Conservation (phyloP, 768 basidiomycete genomes). For the Xerocomellus intermedius region DNA sequence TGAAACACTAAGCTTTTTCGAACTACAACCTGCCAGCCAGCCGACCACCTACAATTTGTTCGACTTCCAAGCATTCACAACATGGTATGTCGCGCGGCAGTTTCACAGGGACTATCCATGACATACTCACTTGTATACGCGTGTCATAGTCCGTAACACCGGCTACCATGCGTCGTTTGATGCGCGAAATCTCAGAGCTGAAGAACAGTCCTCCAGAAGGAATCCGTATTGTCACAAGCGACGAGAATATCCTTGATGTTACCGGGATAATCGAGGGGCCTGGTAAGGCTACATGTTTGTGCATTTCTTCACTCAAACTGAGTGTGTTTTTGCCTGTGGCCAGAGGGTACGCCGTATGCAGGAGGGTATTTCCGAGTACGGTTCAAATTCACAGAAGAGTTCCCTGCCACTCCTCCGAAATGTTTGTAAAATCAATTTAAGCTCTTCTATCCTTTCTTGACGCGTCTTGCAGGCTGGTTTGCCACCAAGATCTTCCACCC, state of each 20-base stretch:
- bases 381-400: conserved; percentile 92
- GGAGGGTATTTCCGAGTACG: conserved; percentile 72
- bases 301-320: conserved; percentile 1
- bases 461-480: conserved; percentile 66
- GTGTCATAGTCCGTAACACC: conserved; percentile 41
- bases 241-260: conserved; percentile 87
- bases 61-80: conserved; percentile 3
- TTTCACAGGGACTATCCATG: not conserved
- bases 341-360: conserved; percentile 67
- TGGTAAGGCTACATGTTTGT: conserved; percentile 47
- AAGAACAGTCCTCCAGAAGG: conserved; percentile 85
- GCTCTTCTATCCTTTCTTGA: conserved; percentile 1
- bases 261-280: conserved; percentile 89
- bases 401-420: conserved; percentile 91
- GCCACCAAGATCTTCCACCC: conserved; percentile 96
- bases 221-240: conserved; percentile 82
- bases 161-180: conserved; percentile 75
- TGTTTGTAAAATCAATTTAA: conserved; percentile 45
- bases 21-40: conserved; percentile 19
- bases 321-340: conserved; percentile 6
- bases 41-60: conserved; percentile 10
- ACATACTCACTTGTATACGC: not conserved
- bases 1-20: conserved; percentile 25
- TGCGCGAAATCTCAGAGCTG: conserved; percentile 82
- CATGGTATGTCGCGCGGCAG: conserved; percentile 23